A percentile compares a stretch with the other conserved stretches of the same genome.
Evolutionary conservation across 768 basidiomycete genomes (phyloP).

Genomic region (Mycena crocata): DNA sequence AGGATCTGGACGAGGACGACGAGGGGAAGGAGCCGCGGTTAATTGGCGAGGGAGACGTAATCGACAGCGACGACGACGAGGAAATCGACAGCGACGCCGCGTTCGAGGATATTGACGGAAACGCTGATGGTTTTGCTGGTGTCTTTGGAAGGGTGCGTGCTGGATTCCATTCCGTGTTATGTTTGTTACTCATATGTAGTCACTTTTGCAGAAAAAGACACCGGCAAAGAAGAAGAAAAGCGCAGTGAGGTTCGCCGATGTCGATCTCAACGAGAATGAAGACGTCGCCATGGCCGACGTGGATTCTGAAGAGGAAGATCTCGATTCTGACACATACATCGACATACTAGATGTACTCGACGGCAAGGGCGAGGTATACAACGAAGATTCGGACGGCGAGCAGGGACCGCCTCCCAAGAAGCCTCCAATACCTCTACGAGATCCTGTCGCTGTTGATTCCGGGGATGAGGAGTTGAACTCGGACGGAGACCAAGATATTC

Average conservation of each 20-base stretch:
- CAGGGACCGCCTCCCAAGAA: conserved; percentile 47
- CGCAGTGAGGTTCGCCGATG: conserved; percentile 60
- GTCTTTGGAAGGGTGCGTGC: conserved; percentile 63
- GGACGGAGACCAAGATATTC: conserved; percentile 47
- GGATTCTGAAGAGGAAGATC: conserved; percentile 57
- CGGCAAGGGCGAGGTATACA: conserved; percentile 62
- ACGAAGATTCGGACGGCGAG: conserved; percentile 52
- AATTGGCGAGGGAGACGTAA: conserved; percentile 64
- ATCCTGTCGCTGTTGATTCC: conserved; percentile 20
- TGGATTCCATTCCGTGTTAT: conserved; percentile 3
- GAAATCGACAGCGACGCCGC: conserved; percentile 89
- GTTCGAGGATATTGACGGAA: conserved; percentile 74
- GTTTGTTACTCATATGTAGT: conserved; percentile 8
- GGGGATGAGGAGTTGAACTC: conserved; percentile 38
- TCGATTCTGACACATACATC: conserved; percentile 66
- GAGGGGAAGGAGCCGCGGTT: conserved; percentile 49
- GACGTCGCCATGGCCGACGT: conserved; percentile 51
- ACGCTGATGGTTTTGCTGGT: conserved; percentile 81
- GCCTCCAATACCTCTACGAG: conserved; percentile 33
- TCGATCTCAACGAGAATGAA: conserved; percentile 76
- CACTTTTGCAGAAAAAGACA: conserved; percentile 36
- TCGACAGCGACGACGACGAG: conserved; percentile 82
- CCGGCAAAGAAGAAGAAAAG: conserved; percentile 42
- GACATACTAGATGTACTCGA: conserved; percentile 76
- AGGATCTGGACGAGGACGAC: conserved; percentile 19